Base-by-base conservation (phyloP, 2,329 filamentous ascomycete genomes). In the Zymoseptoria brevis region DNA sequence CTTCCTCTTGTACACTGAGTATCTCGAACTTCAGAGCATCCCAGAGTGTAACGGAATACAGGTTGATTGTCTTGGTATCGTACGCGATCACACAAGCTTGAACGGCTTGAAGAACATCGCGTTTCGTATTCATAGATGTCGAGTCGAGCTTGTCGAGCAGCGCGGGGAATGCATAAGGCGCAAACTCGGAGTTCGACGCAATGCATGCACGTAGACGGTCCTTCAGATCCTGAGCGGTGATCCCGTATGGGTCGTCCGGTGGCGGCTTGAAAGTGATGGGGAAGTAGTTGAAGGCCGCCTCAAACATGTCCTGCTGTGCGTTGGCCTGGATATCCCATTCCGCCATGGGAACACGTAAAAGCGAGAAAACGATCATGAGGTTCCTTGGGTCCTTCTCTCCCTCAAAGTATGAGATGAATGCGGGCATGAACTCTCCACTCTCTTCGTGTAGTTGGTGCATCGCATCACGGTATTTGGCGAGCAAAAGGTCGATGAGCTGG, bases 251-350 rank as follows among this genome's bases (percentile, higher is more conserved):
- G 67, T 88, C 85, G 63, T 87, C 84, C 9, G 84, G 85, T 1
- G 85, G 86, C 9, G 85, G 85, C 66, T 83, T 80, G 72, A 88
- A 88, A 0, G 85, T 87, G 64, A 88, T 87, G 0, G 85, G 85
- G 68, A 88, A 88, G 71, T 88, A 88, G 66, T 87, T 87, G 72
- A 87, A 88, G 19, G 86, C 84, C 3, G 84, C 80, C 64, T 88
- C 86, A 68, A 88, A 88, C 51, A 87, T 76, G 29, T 80, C 77
- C 68, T 87, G 83, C 68, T 87, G 83, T 19, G 80, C 81, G 70
- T 86, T 79, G 48, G 78, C 77, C 3, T 79, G 77, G 60, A 87
- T 81, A 64, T 83, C 81, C 84, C 86, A 88, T 70, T 88, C 85
- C 6, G 85, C 78, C 79, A 87, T 86, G 1, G 87, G 78, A 13